These are phyloP conservation scores for Besnoitia besnoiti DNA, from an alignment of 169 alveolate species.

Conservation along the genomic window DNA sequence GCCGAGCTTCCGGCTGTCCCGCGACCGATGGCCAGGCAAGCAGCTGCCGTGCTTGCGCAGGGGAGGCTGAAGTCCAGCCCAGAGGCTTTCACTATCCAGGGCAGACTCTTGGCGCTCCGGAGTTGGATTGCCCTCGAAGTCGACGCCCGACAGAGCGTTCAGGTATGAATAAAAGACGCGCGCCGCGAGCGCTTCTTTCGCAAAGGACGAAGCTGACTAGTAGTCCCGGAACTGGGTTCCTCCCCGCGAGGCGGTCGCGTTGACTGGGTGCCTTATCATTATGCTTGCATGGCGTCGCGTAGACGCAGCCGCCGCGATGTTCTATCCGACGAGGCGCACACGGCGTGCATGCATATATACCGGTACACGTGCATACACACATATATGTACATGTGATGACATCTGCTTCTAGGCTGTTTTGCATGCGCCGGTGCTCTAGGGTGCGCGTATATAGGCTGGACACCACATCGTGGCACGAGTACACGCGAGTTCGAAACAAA, in stretches of 20 bases:
- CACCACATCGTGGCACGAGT: too few species aligned
- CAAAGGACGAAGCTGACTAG: too few species aligned
- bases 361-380: not conserved
- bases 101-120: not conserved
- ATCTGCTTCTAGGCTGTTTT: too few species aligned
- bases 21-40: not conserved
- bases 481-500: too few species aligned
- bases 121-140: not conserved
- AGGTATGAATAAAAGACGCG: not conserved
- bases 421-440: too few species aligned
- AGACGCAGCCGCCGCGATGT: too few species aligned
- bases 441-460: too few species aligned
- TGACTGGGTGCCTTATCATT: not conserved
- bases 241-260: not conserved
- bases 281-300: not conserved
- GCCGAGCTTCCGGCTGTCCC: not conserved
- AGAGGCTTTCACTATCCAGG: slow-evolving; percentile 9
- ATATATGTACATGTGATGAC: not conserved
- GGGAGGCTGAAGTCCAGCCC: slow-evolving; percentile 8
- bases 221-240: too few species aligned
- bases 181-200: too few species aligned
- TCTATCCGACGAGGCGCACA: too few species aligned
- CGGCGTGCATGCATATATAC: not conserved
- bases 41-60: not conserved
- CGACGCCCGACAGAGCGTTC: not conserved